Evolutionary conservation across 2,329 filamentous ascomycete genomes (phyloP).

Genomic region (Exophiala viscosa): DNA sequence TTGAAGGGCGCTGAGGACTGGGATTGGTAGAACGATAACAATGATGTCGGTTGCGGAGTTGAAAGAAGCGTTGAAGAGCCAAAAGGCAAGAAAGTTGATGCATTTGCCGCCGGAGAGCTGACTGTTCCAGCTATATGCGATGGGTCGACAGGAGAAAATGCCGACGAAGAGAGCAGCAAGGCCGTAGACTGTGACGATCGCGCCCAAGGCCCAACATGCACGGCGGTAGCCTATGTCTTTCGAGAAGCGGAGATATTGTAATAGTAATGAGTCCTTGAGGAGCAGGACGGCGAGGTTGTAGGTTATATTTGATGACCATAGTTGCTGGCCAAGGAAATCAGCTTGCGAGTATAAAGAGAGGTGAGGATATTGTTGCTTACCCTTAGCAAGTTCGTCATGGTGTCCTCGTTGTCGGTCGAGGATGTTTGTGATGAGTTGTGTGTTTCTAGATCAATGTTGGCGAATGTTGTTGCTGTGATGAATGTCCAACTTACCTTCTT

Average conservation of each 20-base stretch:
- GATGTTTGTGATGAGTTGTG: not conserved
- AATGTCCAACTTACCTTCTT: conserved; percentile 7
- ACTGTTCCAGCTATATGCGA: conserved; percentile 12
- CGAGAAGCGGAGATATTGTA: conserved; percentile 19
- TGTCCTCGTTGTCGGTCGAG: no score
- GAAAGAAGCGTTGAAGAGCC: conserved; percentile 33
- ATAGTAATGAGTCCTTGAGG: conserved; percentile 13
- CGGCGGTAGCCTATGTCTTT: conserved; percentile 12
- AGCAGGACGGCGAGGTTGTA: conserved; percentile 14
- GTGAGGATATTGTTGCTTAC: no score
- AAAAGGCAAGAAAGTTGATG: conserved; percentile 31
- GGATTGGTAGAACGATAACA: conserved; percentile 36
- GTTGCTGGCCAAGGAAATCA: not conserved
- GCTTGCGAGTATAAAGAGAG: no score
- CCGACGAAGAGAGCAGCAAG: conserved; percentile 12
- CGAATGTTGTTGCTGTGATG: not conserved
- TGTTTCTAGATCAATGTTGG: not conserved
- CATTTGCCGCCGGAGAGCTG: conserved; percentile 20
- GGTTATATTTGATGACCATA: conserved; percentile 14
- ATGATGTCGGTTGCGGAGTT: conserved; percentile 38
- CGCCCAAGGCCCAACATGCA: conserved; percentile 12
- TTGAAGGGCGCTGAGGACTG: conserved; percentile 34
- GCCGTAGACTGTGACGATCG: conserved; percentile 12
- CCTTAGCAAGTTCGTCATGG: no score
- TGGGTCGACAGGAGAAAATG: conserved; percentile 16